phyloP scores from a whole-genome alignment of 768 basidiomycete genomes.

The Phlebiopsis gigantea region DNA sequence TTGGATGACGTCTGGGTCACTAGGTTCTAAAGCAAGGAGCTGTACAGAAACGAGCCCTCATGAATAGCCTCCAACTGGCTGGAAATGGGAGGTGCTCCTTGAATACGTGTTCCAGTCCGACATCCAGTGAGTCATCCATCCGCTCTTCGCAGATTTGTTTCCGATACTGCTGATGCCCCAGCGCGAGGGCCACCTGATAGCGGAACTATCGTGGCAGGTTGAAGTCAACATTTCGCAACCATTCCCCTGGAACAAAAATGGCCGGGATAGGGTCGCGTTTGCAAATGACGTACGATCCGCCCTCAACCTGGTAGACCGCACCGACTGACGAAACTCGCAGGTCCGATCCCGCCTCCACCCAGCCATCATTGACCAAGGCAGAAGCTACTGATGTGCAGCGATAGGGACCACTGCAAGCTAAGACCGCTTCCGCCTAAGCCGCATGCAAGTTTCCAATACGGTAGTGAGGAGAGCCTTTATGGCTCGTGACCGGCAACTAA shows the following conservation, averaged over 20 bases:
- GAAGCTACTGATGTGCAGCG: too few relatives aligned
- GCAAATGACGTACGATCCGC: neutral
- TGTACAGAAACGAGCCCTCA: neutral
- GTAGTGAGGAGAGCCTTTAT: too few relatives aligned
- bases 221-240: neutral
- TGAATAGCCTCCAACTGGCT: neutral
- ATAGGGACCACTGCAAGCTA: too few relatives aligned
- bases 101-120: neutral
- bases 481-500: too few relatives aligned
- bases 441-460: too few relatives aligned
- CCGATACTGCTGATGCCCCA: neutral
- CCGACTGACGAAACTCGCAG: too few relatives aligned
- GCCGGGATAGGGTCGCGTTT: neutral
- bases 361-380: too few relatives aligned
- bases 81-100: conserved; percentile 1
- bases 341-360: too few relatives aligned
- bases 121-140: neutral
- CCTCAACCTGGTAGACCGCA: neutral
- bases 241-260: neutral
- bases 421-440: too few relatives aligned
- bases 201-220: neutral
- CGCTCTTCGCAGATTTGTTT: neutral
- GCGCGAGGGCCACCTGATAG: neutral
- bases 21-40: neutral
- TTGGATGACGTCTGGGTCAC: neutral